phyloP scores from a whole-genome alignment of 2,329 filamentous ascomycete genomes.

The Fusarium sp. region DNA sequence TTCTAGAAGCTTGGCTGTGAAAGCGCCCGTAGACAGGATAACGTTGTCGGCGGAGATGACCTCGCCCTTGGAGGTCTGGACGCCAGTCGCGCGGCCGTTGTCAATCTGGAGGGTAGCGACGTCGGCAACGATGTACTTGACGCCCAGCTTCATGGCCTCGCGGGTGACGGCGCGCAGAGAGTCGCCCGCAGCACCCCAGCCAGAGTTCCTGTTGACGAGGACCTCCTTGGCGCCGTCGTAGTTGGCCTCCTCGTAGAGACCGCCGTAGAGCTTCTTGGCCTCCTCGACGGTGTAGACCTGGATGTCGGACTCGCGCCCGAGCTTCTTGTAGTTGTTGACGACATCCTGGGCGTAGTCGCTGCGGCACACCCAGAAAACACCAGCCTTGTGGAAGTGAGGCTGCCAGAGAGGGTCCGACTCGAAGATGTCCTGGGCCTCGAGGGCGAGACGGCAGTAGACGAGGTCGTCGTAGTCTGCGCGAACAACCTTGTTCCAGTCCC shows the following conservation, averaged over 20 bases:
- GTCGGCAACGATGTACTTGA: conserved; percentile 66
- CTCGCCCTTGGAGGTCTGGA: conserved; percentile 57
- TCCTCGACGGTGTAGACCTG: conserved; percentile 57
- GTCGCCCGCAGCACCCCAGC: conserved; percentile 71
- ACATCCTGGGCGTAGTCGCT: conserved; percentile 61
- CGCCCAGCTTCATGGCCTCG: conserved; percentile 62
- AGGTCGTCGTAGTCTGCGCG: conserved; percentile 55
- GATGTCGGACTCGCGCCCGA: conserved; percentile 53
- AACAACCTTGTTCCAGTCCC: conserved; percentile 57
- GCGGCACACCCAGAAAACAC: conserved; percentile 66
- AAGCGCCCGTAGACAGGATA: conserved; percentile 65
- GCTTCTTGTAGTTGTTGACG: conserved; percentile 60
- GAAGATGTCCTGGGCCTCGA: conserved; percentile 73
- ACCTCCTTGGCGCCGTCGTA: conserved; percentile 68
- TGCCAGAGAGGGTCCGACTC: conserved; percentile 64
- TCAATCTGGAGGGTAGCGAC: conserved; percentile 59
- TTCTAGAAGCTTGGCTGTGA: conserved; percentile 65
- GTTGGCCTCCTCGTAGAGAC: conserved; percentile 68
- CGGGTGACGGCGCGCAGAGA: conserved; percentile 63
- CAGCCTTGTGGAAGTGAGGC: conserved; percentile 66
- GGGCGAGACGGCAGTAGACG: conserved; percentile 69
- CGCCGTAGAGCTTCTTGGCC: conserved; percentile 61
- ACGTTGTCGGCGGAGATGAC: conserved; percentile 59
- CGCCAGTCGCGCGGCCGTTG: conserved; percentile 57
- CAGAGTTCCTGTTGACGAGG: conserved; percentile 67